Evolutionary conservation across 2,329 filamentous ascomycete genomes (phyloP).

Genomic region (Paecilomyces dactylethromorphus): DNA sequence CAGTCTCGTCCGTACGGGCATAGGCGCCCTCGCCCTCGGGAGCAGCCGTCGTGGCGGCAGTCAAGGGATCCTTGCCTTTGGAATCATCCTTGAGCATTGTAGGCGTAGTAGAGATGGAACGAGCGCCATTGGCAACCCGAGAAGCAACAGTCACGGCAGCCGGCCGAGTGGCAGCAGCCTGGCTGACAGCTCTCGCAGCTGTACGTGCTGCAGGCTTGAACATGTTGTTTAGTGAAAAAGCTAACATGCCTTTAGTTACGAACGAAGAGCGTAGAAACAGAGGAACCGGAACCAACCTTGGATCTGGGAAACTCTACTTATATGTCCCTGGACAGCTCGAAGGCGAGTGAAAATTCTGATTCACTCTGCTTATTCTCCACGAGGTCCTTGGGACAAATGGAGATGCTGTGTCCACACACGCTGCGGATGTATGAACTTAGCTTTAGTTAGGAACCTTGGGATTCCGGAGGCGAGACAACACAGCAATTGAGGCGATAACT

Average conservation of each 20-base stretch:
- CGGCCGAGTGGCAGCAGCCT: slow-evolving; percentile 11
- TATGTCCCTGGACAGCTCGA: neutral
- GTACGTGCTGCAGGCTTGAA: slow-evolving; percentile 21
- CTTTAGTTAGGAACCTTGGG: neutral
- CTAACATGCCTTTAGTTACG: neutral
- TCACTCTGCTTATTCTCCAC: neutral
- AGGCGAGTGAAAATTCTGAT: neutral
- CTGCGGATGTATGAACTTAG: neutral
- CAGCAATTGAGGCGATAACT: neutral
- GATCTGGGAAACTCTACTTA: neutral
- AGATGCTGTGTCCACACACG: neutral
- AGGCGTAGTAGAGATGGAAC: slow-evolving; percentile 24
- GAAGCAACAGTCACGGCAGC: slow-evolving; percentile 9
- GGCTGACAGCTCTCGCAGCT: slow-evolving; percentile 16
- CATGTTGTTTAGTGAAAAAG: slow-evolving; percentile 13
- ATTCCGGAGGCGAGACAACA: neutral
- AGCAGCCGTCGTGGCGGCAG: slow-evolving; percentile 23
- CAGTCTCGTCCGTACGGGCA: slow-evolving; percentile 71
- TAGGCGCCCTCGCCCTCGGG: slow-evolving; percentile 54
- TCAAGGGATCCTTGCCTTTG: slow-evolving; percentile 16
- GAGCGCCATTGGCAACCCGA: slow-evolving; percentile 11
- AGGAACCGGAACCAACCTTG: neutral
- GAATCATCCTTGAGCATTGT: slow-evolving; percentile 17
- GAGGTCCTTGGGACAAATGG: neutral
- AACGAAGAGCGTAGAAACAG: neutral